Evolutionary conservation across 176 grass and related monocot genomes (phyloP), one percentile per base, ranked within the genome.

Genomic region (Lolium rigidum): DNA sequence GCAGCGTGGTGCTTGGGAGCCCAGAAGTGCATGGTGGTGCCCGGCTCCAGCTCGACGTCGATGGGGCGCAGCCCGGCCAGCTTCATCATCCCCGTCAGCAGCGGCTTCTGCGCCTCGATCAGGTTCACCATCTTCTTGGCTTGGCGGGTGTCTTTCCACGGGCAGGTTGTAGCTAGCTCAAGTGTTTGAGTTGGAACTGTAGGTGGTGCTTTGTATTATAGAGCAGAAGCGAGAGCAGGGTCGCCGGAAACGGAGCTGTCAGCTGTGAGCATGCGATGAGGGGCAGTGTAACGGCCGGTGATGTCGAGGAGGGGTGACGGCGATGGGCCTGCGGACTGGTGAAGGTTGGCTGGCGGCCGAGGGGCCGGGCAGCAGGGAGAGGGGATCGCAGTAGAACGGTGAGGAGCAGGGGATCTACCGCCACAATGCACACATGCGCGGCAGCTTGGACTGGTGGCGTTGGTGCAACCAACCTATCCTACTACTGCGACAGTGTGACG

Each of bases 11-110:
- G 88, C 78, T 99, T 96, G 26, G 97, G 97, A 13, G 87, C 92
- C 97, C 94, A 99, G 55, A 99, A 20, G 80, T 92, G 89, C 88
- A 99, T 94, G 65, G 68, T 85, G n/a, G 92, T 96, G 71, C 97
- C 97, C 11, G 88, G 87, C 75, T 96, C 97, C 26, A 99, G 70
- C 82, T 94, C 88, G 18, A 98, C 58, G 88, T 85, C 74, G 70
- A 92, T 58, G 54, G 94, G 90, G 3, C 92, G 79, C 39, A 95
- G 93, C 65, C 90, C 91, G 2, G 91, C 94, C 80, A 90, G 88
- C 76, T 86, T 90, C 37, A 94, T 93, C 81, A 99, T 72, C 85
- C 92, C 76, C 28, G 90, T 93, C 54, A 94, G 46, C 48, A 99
- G 1, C 13, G 97, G 94, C 87, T 92, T 90, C 83, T 96, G 94